Base-by-base conservation (phyloP, 1,284 basidiomycete genomes). In the Rhodotorula sp. region DNA sequence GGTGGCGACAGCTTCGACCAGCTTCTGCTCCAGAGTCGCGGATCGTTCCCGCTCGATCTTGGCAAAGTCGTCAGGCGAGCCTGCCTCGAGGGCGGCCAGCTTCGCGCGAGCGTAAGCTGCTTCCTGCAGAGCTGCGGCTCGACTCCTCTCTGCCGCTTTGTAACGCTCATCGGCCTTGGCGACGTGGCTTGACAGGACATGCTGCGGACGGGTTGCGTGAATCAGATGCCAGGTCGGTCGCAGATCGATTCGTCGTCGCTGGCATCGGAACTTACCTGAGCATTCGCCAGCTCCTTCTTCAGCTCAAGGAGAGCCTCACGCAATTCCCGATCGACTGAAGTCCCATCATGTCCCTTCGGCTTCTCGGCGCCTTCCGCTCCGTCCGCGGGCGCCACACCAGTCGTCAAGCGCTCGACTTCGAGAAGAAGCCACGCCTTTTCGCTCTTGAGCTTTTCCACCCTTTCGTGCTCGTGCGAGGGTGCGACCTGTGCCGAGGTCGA, bases 101-200 rank as follows among this genome's bases (percentile, higher is more conserved):
- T 98, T 98, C 60, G 95, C 92, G 60, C 95, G 92, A 80, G 94
- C 97, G 82, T 91, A 99, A 2, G 95, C 92, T 3, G 95, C 91
- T 81, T 99, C 96, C 80, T 99, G 93, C 10, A 93, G 82, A 1
- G 96, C 95, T 61, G 87, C 89, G 7, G 85, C 82, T 73, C 90
- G 90, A 67, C 89, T 83, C 51, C 89, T 87, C 74, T 97, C 93
- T 3, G 91, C 89, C 72, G 94, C 91, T 22, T 86, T 84, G 10
- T 95, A 81, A 60, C 88, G 88, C 56, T 91, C 89, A 10, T 92
- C 92, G 10, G 89, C 87, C 54, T 85, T 83, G 62, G 86, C 87
- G 2, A 90, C 88, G 80, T 94, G 91, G 67, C 88, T 88, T 15
- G 86, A 85, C 77, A 95, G 84, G 42, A 85, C 84, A 7, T 85